These are phyloP conservation scores for Talaromyces pinophilus DNA, from an alignment of 2,329 filamentous ascomycete genomes.

Conservation along the genomic window DNA sequence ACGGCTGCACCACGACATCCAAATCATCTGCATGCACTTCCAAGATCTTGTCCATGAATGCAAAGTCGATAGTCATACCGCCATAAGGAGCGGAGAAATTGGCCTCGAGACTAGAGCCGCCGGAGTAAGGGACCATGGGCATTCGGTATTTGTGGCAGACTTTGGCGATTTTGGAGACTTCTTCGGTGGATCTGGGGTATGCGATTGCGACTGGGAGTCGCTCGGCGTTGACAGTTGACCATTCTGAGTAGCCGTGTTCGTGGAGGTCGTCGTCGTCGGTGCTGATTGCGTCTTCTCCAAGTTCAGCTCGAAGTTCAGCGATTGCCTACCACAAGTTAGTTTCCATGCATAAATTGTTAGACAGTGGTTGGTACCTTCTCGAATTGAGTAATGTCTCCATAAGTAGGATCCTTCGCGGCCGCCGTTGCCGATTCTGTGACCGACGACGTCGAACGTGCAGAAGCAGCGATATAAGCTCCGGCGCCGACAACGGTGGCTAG, in stretches of 20 bases:
- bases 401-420: conserved; percentile 33
- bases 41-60: conserved; percentile 80
- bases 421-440: background rate
- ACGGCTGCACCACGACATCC: conserved; percentile 90
- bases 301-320: conserved; percentile 51
- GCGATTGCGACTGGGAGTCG: conserved; percentile 65
- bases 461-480: conserved; percentile 55
- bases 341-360: background rate
- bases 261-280: conserved; percentile 66
- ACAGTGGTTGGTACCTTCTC: conserved; percentile 35
- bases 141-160: conserved; percentile 77
- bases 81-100: conserved; percentile 87
- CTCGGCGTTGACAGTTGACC: conserved; percentile 68
- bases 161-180: conserved; percentile 65
- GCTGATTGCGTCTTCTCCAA: conserved; percentile 63
- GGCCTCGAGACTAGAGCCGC: conserved; percentile 82
- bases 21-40: conserved; percentile 81
- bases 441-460: conserved; percentile 37
- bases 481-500: conserved; percentile 54
- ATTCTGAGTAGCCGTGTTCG: conserved; percentile 68
- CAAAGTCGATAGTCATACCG: conserved; percentile 87
- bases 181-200: conserved; percentile 64
- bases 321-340: conserved; percentile 52
- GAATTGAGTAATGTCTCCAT: conserved; percentile 43
- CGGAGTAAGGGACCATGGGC: conserved; percentile 84